Conservation (phyloP, 192 early-diverging fungal species). For the Backusella australiensis region DNA sequence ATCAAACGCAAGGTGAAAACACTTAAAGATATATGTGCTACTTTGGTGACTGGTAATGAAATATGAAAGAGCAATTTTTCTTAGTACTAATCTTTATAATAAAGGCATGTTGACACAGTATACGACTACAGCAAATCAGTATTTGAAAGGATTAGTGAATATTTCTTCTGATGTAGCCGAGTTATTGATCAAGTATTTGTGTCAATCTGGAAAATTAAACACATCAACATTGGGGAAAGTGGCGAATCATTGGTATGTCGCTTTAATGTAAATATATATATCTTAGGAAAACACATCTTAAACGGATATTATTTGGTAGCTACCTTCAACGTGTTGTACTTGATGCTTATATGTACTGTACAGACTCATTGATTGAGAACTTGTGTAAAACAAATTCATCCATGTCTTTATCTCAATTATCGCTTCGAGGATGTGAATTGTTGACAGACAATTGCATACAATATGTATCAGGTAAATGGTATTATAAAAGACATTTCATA, state of each 20-base stretch:
- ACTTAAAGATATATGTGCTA: slow-evolving; percentile 38
- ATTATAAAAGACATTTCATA: not conserved
- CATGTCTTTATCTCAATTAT: slow-evolving; percentile 35
- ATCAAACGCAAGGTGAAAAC: slow-evolving; percentile 18
- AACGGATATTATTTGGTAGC: slow-evolving; percentile 3
- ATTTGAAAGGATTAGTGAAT: slow-evolving; percentile 9
- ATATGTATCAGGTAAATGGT: slow-evolving; percentile 32
- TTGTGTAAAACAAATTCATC: slow-evolving; percentile 36
- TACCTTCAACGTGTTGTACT: slow-evolving; percentile 40
- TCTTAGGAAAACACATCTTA: not conserved
- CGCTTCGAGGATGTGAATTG: slow-evolving; percentile 40
- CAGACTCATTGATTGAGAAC: slow-evolving; percentile 45
- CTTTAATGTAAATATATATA: not conserved
- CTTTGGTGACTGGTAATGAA: slow-evolving; percentile 36
- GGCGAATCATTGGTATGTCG: slow-evolving; percentile 19
- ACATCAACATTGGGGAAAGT: slow-evolving; percentile 5
- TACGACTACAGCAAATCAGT: not conserved
- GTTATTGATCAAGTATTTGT: slow-evolving; percentile 30
- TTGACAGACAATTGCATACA: slow-evolving; percentile 44
- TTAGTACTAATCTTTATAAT: slow-evolving; percentile 12
- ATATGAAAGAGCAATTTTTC: not conserved
- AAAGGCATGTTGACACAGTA: slow-evolving; percentile 16
- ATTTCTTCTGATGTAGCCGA: slow-evolving; percentile 38
- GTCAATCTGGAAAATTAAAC: slow-evolving; percentile 32
- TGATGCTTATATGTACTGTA: slow-evolving; percentile 43